Evolutionary conservation across 768 basidiomycete species (phyloP), one percentile per base, ranked within the genome.

Genomic region (Rhizopogon vinicolor): DNA sequence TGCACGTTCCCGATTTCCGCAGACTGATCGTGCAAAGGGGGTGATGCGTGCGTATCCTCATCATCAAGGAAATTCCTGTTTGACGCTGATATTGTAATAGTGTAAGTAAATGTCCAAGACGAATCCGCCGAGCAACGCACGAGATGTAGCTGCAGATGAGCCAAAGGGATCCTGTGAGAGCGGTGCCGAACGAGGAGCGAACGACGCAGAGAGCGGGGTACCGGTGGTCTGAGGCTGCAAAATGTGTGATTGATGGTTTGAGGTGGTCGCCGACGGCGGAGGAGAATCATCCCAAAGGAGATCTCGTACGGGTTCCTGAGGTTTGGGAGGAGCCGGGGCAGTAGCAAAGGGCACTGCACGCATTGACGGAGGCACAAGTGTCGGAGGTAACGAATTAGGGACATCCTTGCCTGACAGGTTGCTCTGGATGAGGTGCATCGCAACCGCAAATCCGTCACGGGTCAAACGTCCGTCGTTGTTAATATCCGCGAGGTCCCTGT

Each of bases 391-490:
- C n/a, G 71, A 66, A 0, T 76, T 63, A 0, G 93, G 92, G 44
- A 97, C 71, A 2, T 89, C 86, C 58, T 83, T 84, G 16, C 96
- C 94, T 7, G 82, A 78, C 8, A 97, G 73, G 69, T 87, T 93
- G 64, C 81, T 81, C 70, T 91, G 90, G 63, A 99, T 98, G 37
- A 99, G 80, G 72, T 96, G 83, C 84, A 95, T 84, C 3, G 94
- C 97, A 44, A 98, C 87, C 7, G 97, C 96, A 69, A 99, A 98
- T 13, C 93, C 92, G 48, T 98, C 95, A 51, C 86, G 81, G 3
- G 86, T 93, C 46, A 99, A 77, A 53, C 78, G 81, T 2, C 97
- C 97, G 54, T 96, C 89, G 51, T 87, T 88, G 58, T 88, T 84
- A 22, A 98, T 79, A 65, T 98, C 96, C 28, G 93, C 80, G 18